Evolutionary conservation across 2,329 filamentous ascomycete species (phyloP), one percentile per base, ranked within the genome.

Genomic region (Fusarium vanettenii): DNA sequence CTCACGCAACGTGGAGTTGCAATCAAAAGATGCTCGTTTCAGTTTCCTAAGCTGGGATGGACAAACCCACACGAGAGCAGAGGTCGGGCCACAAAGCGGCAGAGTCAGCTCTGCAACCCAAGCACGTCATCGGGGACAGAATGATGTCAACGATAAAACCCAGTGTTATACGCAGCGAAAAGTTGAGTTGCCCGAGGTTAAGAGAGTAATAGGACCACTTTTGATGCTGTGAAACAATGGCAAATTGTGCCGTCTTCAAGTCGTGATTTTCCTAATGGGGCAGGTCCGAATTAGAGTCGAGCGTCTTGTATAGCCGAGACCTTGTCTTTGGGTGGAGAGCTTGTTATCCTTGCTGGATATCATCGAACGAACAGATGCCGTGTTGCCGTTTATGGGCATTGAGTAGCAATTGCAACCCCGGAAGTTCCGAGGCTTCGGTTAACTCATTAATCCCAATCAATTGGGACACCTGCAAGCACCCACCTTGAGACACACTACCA

Each of bases 1-100:
- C n/a, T 35, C 52, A 59, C 35, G 29, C 62, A 35, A 65, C 37
- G 37, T 57, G 48, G 62, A 45, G 35, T 65, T 18, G 37, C 20
- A 33, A 60, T 43, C 31, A 50, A 35, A 66, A 11, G 37, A 60
- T 60, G 16, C 4, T 18, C 55, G 56, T 48, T 14, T 35, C 20
- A 66, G 31, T 57, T 66, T 66, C 63, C 63, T 60, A 66, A 60
- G 25, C 33, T 25, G 55, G 63, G 52, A 60, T 65, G 39, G 41
- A 55, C n/a, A 60, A 52, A 59, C n/a, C 63, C 63, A 66, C 63
- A 55, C 31, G 16, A 41, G 31, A 63, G 20, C 27, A 18, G 31
- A 41, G 45, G 37, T 61, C 59, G 59, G 39, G 13, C 39, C 27
- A 45, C 52, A 41, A 43, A 6, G 29, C 31, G 22, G 20, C 29